Percentiles rank a stretch among this genome's conserved stretches.
These are phyloP conservation scores for Vachellia pachyceras DNA, from an alignment of 306 rosid genomes.

Conservation along the genomic window DNA sequence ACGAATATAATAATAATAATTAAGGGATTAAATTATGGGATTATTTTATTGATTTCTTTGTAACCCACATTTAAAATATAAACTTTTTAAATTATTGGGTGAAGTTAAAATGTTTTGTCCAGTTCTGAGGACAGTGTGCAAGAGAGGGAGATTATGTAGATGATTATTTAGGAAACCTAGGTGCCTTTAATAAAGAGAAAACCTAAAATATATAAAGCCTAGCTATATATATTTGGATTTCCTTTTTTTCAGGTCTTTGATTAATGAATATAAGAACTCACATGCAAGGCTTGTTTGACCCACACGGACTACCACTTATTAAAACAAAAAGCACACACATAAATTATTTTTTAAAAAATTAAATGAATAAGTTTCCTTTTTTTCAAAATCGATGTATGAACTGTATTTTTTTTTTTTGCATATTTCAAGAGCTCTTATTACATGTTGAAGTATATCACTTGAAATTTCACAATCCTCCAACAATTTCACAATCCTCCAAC, in stretches of 20 bases:
- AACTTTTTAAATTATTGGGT: constrained; percentile 43
- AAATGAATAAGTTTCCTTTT: neutral
- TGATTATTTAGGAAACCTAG: constrained; percentile 57
- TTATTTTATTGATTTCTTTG: constrained; percentile 39
- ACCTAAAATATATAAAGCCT: constrained; percentile 48
- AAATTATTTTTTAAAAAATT: neutral
- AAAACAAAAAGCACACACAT: neutral
- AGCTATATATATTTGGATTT: constrained; percentile 23
- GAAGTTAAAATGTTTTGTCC: constrained; percentile 47
- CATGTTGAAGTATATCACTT: neutral
- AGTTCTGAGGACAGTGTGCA: constrained; percentile 41
- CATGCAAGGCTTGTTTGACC: constrained; percentile 46
- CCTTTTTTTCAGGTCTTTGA: constrained; percentile 5
- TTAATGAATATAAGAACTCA: constrained; percentile 10
- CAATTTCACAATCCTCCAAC: neutral
- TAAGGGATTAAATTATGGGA: constrained; percentile 47
- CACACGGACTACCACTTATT: neutral
- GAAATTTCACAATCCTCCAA: neutral
- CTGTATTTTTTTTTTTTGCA: constrained; percentile 11
- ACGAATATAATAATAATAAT: constrained; percentile 47
- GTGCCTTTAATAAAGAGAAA: constrained; percentile 54
- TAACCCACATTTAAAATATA: constrained; percentile 33
- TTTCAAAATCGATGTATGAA: neutral
- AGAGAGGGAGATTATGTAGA: constrained; percentile 35
- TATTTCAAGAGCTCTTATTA: constrained; percentile 24